Evolutionary conservation across 495 filamentous ascomycete genomes (phyloP).

Genomic region (Aspergillus homomorphus): DNA sequence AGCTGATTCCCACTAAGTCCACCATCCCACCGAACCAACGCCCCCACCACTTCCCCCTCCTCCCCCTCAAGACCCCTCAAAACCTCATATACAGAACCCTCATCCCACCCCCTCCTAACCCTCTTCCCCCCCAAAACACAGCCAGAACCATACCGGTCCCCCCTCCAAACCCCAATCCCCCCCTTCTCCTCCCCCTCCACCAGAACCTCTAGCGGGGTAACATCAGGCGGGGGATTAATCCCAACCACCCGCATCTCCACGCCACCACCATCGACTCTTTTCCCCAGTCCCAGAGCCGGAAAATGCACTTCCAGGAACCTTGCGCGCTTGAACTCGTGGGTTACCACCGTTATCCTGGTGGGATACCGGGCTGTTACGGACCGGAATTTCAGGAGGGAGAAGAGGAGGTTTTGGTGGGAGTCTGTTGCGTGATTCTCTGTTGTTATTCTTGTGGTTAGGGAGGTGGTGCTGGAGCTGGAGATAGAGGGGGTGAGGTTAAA

Average conservation of each 20-base stretch:
- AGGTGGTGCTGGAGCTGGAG: no score
- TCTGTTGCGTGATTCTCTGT: conserved; percentile 70
- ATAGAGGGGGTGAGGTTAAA: conserved; percentile 23
- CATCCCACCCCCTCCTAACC: conserved; percentile 38
- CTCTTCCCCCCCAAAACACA: conserved; percentile 37
- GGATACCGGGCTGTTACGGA: conserved; percentile 35
- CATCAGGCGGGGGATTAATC: conserved; percentile 63
- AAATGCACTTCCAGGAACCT: conserved; percentile 69
- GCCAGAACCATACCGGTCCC: conserved; percentile 45
- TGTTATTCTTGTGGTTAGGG: conserved; percentile 41
- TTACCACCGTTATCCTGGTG: conserved; percentile 61
- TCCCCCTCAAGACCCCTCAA: conserved; percentile 29
- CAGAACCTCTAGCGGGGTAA: conserved; percentile 46
- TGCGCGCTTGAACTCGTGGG: conserved; percentile 68
- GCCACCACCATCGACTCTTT: background rate
- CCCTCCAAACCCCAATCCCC: conserved; percentile 43
- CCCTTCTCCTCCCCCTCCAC: conserved; percentile 38
- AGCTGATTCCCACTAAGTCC: conserved; percentile 32
- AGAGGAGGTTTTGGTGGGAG: conserved; percentile 74
- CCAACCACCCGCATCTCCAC: conserved; percentile 54
- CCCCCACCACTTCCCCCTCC: conserved; percentile 28
- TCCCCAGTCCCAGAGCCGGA: conserved; percentile 53
- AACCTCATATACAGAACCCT: conserved; percentile 23
- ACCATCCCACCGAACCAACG: conserved; percentile 41
- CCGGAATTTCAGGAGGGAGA: conserved; percentile 63